Percentiles rank a stretch among this genome's conserved stretches.
phyloP scores from a whole-genome alignment of 768 basidiomycete species.

The Amanita fuliginea region DNA sequence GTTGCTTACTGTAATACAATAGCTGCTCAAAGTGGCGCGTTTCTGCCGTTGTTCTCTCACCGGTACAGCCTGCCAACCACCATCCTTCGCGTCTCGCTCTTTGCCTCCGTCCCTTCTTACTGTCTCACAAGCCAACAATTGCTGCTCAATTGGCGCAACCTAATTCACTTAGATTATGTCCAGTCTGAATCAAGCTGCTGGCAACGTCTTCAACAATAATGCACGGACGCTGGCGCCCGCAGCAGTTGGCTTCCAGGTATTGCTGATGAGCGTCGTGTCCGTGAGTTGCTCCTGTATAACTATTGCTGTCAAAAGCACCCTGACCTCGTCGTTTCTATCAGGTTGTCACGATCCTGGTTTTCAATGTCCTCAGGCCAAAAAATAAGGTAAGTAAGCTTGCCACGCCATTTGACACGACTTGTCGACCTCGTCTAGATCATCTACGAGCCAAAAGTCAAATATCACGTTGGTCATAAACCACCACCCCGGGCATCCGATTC shows the following conservation, averaged over 20 bases:
- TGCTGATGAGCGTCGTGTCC: slow-evolving; percentile 61
- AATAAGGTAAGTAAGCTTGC: slow-evolving; percentile 53
- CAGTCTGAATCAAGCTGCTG: slow-evolving; percentile 24
- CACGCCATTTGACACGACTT: not conserved
- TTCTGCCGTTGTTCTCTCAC: not conserved
- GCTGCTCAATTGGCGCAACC: not conserved
- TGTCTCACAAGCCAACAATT: not conserved
- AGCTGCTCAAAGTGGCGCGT: not conserved
- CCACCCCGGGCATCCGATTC: slow-evolving; percentile 78
- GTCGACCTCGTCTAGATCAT: slow-evolving; percentile 41
- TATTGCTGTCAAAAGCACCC: not conserved
- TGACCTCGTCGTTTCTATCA: slow-evolving; percentile 15
- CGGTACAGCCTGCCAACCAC: not conserved
- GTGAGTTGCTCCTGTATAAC: slow-evolving; percentile 22
- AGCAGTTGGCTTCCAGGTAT: slow-evolving; percentile 71
- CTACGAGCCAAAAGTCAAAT: slow-evolving; percentile 92
- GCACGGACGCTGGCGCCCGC: slow-evolving; percentile 67
- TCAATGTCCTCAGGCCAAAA: slow-evolving; percentile 77
- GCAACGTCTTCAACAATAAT: slow-evolving; percentile 28
- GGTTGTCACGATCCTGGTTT: slow-evolving; percentile 59
- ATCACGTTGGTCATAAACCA: slow-evolving; percentile 65
- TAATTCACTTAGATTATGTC: slow-evolving; percentile 17
- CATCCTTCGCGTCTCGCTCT: not conserved
- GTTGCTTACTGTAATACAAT: slow-evolving; percentile 27
- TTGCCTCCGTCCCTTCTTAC: not conserved